Percentiles rank a stretch among this genome's conserved stretches.
Conservation (phyloP, 2,329 filamentous ascomycete species). For the Huntiella abstrusa region DNA sequence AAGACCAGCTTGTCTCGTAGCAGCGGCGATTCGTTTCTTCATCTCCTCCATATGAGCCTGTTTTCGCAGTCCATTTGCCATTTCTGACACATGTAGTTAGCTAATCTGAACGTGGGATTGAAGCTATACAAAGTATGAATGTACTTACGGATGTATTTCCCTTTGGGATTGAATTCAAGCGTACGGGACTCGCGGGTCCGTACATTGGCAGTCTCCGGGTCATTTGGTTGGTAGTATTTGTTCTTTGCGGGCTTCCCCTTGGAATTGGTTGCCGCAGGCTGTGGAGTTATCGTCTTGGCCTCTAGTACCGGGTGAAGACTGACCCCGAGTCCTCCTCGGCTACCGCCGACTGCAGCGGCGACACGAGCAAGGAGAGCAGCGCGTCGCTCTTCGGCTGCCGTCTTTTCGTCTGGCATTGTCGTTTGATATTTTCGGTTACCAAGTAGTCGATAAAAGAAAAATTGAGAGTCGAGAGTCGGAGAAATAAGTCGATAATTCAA, state of each 20-base stretch:
- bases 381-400: conserved; percentile 29
- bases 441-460: too few relatives aligned
- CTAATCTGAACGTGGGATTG: background rate
- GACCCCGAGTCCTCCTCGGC: conserved; percentile 48
- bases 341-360: conserved; percentile 49
- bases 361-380: conserved; percentile 66
- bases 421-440: too few relatives aligned
- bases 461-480: too few relatives aligned
- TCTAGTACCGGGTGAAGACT: conserved; percentile 61
- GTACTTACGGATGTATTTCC: conserved; percentile 61
- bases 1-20: conserved; percentile 75
- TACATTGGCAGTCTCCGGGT: conserved; percentile 38
- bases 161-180: conserved; percentile 81
- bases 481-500: too few relatives aligned
- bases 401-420: too few relatives aligned
- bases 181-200: conserved; percentile 55
- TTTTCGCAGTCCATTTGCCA: conserved; percentile 72
- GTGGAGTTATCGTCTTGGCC: conserved; percentile 30
- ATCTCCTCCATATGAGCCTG: conserved; percentile 82
- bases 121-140: background rate
- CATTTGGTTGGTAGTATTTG: conserved; percentile 62
- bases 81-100: conserved; percentile 24
- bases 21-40: conserved; percentile 80
- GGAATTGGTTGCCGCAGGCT: conserved; percentile 7
- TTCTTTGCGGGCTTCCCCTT: conserved; percentile 27